A percentile compares a stretch with the other conserved stretches of the same genome.
Evolutionary conservation across 805 yeast genomes (phyloP).

Genomic region (Tetrapisispora taiwanensis): DNA sequence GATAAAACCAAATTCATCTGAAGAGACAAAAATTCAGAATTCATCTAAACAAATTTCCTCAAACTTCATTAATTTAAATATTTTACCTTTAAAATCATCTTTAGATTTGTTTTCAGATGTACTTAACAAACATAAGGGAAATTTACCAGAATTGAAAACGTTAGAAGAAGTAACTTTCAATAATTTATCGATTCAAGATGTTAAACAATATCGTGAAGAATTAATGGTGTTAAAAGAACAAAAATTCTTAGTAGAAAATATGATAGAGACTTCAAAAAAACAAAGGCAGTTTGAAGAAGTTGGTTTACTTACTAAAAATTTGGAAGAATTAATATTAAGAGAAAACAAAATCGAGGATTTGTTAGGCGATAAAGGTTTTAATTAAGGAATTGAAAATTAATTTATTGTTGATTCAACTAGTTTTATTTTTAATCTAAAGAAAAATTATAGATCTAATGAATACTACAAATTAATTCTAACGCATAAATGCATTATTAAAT

Average conservation of each 20-base stretch:
- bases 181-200: constrained; percentile 40
- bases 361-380: constrained; percentile 48
- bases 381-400: neutral
- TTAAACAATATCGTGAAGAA: constrained; percentile 56
- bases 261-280: constrained; percentile 51
- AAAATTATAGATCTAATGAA: no score
- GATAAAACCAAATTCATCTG: constrained; percentile 27
- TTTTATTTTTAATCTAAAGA: no score
- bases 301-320: constrained; percentile 45
- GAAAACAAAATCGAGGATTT: constrained; percentile 36
- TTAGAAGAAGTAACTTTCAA: constrained; percentile 15
- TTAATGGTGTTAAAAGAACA: constrained; percentile 86
- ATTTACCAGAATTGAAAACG: constrained; percentile 9
- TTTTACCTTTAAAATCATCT: constrained; percentile 52
- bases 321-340: constrained; percentile 45
- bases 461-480: no score
- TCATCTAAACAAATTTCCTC: constrained; percentile 51
- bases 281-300: constrained; percentile 73
- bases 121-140: constrained; percentile 7
- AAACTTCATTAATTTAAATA: constrained; percentile 53
- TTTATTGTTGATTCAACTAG: no score
- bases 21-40: constrained; percentile 39
- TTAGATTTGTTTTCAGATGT: constrained; percentile 27
- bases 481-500: no score
- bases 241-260: constrained; percentile 54